These are phyloP conservation scores for Claviceps paspali DNA, from an alignment of 2,329 filamentous ascomycete species.

Conservation along the genomic window DNA sequence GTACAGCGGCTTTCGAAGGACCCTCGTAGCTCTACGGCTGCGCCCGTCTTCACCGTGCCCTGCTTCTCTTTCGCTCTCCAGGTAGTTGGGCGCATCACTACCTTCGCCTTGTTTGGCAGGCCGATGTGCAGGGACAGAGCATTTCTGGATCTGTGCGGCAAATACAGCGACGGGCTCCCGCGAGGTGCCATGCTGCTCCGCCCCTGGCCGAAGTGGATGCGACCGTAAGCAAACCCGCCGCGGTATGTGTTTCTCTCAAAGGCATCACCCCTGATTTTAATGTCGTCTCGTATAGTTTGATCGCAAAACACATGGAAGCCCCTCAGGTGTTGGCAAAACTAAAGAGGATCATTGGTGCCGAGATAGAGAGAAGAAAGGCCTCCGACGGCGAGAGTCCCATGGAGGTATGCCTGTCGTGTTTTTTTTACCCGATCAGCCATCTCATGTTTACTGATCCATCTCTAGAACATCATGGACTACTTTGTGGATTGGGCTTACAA, in stretches of 20 bases:
- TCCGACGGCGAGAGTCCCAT: slow-evolving; percentile 3
- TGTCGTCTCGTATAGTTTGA: neutral
- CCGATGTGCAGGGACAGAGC: slow-evolving; percentile 5
- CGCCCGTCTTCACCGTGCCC: neutral
- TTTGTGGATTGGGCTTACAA: slow-evolving; percentile 6
- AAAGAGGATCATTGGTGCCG: slow-evolving; percentile 1
- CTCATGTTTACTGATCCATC: neutral
- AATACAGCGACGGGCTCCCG: slow-evolving; percentile 6
- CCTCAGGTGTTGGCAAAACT: slow-evolving; percentile 2
- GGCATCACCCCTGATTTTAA: neutral
- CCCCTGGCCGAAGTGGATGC: slow-evolving; percentile 3
- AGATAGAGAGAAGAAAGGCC: slow-evolving; percentile 4
- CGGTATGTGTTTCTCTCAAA: neutral
- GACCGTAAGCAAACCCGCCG: slow-evolving; percentile 3
- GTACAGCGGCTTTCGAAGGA: neutral
- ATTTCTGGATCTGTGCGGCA: slow-evolving; percentile 7
- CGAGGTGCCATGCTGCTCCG: slow-evolving; percentile 6
- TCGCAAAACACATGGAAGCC: slow-evolving; percentile 4
- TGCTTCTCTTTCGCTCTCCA: slow-evolving; percentile 8
- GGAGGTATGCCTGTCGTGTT: slow-evolving; percentile 1
- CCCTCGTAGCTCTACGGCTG: neutral
- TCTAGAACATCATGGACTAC: slow-evolving; percentile 7
- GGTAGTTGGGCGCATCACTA: slow-evolving; percentile 7
- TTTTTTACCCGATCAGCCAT: neutral
- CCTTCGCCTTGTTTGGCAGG: slow-evolving; percentile 6